Conservation (phyloP, 164 flowering plant species). For the Umbellularia californica region DNA sequence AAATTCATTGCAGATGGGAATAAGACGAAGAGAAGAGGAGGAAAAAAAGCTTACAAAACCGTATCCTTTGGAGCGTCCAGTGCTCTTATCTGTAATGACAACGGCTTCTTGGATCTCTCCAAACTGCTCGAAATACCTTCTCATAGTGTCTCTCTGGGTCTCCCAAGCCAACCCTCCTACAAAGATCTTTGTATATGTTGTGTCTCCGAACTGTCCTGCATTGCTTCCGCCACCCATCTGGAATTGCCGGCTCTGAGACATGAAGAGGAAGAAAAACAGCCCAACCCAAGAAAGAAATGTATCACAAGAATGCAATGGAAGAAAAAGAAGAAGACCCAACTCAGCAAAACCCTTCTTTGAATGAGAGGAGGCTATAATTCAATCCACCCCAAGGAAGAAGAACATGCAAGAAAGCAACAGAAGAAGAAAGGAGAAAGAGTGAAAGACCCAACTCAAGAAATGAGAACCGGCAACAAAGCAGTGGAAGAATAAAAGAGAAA, state of each 20-base stretch:
- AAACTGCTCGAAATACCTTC: constrained; percentile 63
- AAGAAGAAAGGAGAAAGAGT: background rate
- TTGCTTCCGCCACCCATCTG: constrained; percentile 38
- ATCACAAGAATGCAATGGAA: constrained; percentile 1
- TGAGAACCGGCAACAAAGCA: too few species aligned
- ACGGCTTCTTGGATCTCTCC: constrained; percentile 69
- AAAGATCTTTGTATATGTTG: constrained; percentile 58
- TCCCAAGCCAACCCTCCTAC: constrained; percentile 79
- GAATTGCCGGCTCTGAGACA: constrained; percentile 56
- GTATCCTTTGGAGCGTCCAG: constrained; percentile 69
- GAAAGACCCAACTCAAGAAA: too few species aligned
- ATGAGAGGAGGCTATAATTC: too few species aligned
- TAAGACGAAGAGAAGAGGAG: background rate
- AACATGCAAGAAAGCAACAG: background rate
- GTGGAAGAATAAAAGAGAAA: too few species aligned
- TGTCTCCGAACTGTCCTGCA: constrained; percentile 37
- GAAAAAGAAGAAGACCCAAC: background rate
- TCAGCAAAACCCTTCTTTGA: too few species aligned
- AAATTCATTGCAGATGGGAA: background rate
- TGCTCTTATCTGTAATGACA: constrained; percentile 56
- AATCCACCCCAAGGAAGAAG: background rate
- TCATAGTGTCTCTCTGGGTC: constrained; percentile 63
- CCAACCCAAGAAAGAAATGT: background rate
- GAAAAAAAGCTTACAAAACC: constrained; percentile 47
- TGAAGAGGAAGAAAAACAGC: constrained; percentile 10